Evolutionary conservation across 257 asterid genomes (phyloP).

Genomic region (Salvia miltiorrhiza): DNA sequence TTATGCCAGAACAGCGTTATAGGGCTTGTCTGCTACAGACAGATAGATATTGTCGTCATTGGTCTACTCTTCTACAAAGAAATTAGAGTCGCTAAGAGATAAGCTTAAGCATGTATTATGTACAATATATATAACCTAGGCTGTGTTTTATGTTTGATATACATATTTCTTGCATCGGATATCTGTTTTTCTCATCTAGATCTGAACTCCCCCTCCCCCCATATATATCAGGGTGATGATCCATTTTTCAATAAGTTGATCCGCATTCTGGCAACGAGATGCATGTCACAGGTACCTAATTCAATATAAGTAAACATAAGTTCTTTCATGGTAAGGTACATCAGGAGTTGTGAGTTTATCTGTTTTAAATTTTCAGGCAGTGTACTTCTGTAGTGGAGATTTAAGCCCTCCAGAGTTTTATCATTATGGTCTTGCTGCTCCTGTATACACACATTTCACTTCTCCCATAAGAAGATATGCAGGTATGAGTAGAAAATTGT

Average conservation of each 20-base stretch:
- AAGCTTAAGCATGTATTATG: neutral
- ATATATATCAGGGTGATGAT: constrained; percentile 64
- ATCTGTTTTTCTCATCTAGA: constrained; percentile 12
- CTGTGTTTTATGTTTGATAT: neutral
- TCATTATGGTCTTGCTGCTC: constrained; percentile 96
- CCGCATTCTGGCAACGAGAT: constrained; percentile 96
- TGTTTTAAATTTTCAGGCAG: constrained; percentile 57
- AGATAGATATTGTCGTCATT: neutral
- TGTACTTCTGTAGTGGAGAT: constrained; percentile 96
- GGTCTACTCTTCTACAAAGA: neutral
- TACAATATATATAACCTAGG: neutral
- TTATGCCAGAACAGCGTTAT: constrained; percentile 4
- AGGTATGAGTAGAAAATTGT: constrained; percentile 38
- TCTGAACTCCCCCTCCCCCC: neutral
- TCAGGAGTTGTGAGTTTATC: constrained; percentile 6
- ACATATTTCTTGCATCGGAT: neutral
- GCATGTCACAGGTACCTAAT: constrained; percentile 94
- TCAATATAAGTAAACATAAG: neutral
- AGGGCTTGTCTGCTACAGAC: neutral
- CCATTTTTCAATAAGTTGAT: constrained; percentile 95
- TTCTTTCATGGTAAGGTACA: constrained; percentile 6
- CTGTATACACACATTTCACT: constrained; percentile 94
- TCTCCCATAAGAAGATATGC: constrained; percentile 63
- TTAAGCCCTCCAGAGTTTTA: constrained; percentile 82
- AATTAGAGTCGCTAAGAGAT: neutral